phyloP scores from a whole-genome alignment of 2,329 filamentous ascomycete genomes.

The Elsinoe necatrix region DNA sequence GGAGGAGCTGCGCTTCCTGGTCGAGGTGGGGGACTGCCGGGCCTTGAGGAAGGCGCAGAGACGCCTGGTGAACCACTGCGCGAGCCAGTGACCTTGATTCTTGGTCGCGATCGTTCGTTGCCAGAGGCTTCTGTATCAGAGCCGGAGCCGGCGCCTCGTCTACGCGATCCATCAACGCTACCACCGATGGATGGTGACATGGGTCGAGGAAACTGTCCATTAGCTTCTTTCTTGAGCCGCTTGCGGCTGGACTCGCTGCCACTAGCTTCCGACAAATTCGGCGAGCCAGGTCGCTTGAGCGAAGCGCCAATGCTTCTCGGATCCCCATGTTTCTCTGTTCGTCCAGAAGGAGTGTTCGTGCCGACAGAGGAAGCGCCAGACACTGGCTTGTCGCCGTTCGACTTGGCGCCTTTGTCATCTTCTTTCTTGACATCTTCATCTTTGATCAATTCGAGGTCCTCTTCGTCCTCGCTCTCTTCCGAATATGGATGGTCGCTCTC shows the following conservation, averaged over 20 bases:
- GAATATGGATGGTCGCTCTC: slow-evolving; percentile 18
- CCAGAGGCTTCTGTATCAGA: slow-evolving; percentile 67
- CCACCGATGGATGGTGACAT: slow-evolving; percentile 17
- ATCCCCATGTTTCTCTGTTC: slow-evolving; percentile 43
- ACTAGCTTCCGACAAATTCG: slow-evolving; percentile 80
- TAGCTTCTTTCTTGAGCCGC: slow-evolving; percentile 46
- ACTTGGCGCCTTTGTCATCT: slow-evolving; percentile 41
- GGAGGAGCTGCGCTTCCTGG: slow-evolving; percentile 17
- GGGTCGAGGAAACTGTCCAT: slow-evolving; percentile 31
- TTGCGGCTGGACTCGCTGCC: slow-evolving; percentile 82
- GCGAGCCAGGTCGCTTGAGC: slow-evolving; percentile 78
- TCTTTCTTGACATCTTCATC: slow-evolving; percentile 50
- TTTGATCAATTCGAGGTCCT: slow-evolving; percentile 56
- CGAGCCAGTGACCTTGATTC: slow-evolving; percentile 44
- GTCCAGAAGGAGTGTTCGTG: slow-evolving; percentile 56
- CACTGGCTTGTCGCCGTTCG: slow-evolving; percentile 36
- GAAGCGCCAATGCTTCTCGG: slow-evolving; percentile 41
- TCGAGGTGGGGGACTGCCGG: slow-evolving; percentile 27
- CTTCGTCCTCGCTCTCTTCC: slow-evolving; percentile 48
- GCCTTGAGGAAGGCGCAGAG: slow-evolving; percentile 24
- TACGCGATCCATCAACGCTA: not conserved
- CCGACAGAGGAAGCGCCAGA: slow-evolving; percentile 60
- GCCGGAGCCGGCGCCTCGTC: slow-evolving; percentile 46
- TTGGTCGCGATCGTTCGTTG: slow-evolving; percentile 47
- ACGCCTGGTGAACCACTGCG: slow-evolving; percentile 7